Percentiles rank a stretch among this genome's conserved stretches.
These are phyloP conservation scores for Pythium rhizo-oryzae DNA, from an alignment of 352 stramenopile genomes.

Conservation along the genomic window DNA sequence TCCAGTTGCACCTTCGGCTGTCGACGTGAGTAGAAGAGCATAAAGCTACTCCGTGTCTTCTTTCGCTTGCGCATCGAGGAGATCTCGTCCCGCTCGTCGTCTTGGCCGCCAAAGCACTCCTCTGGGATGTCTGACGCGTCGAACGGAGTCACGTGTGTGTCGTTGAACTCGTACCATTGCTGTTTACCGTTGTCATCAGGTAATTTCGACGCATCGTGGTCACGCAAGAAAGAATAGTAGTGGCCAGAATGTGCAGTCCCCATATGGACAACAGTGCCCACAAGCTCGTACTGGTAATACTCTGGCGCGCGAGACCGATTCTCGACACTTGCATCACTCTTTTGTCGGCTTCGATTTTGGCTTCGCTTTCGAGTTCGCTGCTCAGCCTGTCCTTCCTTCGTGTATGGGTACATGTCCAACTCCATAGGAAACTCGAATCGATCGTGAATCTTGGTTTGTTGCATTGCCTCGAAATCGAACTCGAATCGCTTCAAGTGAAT, in stretches of 20 bases:
- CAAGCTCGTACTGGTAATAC: conserved; percentile 87
- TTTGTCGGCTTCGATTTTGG: conserved; percentile 14
- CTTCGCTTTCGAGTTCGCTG: conserved; percentile 37
- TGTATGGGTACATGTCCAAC: conserved; percentile 90
- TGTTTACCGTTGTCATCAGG: conserved; percentile 15
- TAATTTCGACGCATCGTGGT: conserved; percentile 42
- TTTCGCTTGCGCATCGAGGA: conserved; percentile 38
- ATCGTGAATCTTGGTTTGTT: conserved; percentile 94
- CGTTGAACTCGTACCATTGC: conserved; percentile 89
- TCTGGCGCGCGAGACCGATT: conserved; percentile 47
- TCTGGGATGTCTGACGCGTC: conserved; percentile 64
- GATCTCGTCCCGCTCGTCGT: conserved; percentile 17
- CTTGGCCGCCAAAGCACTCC: conserved; percentile 61
- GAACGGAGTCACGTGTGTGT: conserved; percentile 83
- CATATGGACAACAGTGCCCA: conserved; percentile 89
- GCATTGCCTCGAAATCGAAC: conserved; percentile 95
- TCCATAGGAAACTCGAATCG: conserved; percentile 93
- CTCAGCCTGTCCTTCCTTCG: conserved; percentile 84
- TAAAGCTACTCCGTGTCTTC: conserved; percentile 88
- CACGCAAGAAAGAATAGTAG: conserved; percentile 90
- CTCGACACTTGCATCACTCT: conserved; percentile 24
- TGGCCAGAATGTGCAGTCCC: conserved; percentile 87
- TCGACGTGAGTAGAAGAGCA: conserved; percentile 82
- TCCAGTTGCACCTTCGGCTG: conserved; percentile 40
- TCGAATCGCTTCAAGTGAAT: conserved; percentile 96